Percentiles rank a stretch among this genome's conserved stretches.
Evolutionary conservation across 108 stramenopile species (phyloP).

Genomic region (Nitzschia putrida): DNA sequence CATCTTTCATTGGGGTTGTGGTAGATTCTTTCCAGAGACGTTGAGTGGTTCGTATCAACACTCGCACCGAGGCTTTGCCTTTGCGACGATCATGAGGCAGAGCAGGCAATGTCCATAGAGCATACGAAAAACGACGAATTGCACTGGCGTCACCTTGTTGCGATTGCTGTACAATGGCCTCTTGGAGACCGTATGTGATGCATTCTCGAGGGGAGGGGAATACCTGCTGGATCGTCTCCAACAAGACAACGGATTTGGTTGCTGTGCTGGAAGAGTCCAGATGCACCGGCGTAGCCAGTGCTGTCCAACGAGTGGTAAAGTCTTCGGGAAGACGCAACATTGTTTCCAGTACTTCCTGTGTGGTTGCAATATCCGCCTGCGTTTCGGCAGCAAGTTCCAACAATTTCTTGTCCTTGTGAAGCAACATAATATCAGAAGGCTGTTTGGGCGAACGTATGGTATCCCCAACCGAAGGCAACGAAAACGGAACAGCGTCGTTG

Average conservation of each 20-base stretch:
- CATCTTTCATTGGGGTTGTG: conserved; percentile 8
- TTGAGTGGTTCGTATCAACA: conserved; percentile 30
- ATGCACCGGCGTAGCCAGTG: conserved; percentile 3
- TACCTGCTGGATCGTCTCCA: conserved; percentile 20
- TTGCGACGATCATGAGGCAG: background rate
- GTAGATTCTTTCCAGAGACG: background rate
- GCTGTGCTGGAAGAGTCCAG: background rate
- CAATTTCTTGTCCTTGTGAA: conserved; percentile 26
- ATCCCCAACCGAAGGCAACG: background rate
- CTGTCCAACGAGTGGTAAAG: conserved; percentile 21
- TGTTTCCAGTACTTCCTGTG: conserved; percentile 29
- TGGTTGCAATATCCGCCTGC: conserved; percentile 27
- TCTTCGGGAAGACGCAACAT: conserved; percentile 30
- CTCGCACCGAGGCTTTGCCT: background rate
- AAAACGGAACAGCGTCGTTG: background rate
- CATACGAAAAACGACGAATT: conserved; percentile 21
- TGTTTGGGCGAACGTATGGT: background rate
- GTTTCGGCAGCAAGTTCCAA: conserved; percentile 27
- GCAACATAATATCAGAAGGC: no score
- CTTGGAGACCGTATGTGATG: conserved; percentile 29
- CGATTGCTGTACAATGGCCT: conserved; percentile 5
- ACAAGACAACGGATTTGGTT: conserved; percentile 17
- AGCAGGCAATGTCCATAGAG: conserved; percentile 29
- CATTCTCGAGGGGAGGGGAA: conserved; percentile 30
- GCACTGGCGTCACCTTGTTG: background rate